A percentile compares a stretch with the other conserved stretches of the same genome.
Conservation (phyloP, 2,329 filamentous ascomycete genomes). For the Fusarium sp. region DNA sequence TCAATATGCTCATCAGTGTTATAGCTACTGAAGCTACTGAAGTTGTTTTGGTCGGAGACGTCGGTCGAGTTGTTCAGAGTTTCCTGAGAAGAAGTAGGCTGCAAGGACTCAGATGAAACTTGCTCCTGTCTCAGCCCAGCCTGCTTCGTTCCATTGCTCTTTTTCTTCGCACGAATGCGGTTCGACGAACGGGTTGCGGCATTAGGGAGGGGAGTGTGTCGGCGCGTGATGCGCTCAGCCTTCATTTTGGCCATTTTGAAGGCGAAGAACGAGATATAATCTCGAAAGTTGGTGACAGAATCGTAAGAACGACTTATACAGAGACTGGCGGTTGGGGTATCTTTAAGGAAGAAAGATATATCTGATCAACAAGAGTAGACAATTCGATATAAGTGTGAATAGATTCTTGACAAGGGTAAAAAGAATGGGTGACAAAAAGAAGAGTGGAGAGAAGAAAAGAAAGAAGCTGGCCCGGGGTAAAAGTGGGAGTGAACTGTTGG, state of each 20-base stretch:
- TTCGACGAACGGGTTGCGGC: background rate
- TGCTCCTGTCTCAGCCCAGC: background rate
- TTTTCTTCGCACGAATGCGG: background rate
- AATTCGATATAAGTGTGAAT: slow-evolving; percentile 14
- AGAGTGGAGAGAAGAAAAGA: slow-evolving; percentile 6
- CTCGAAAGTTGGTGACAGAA: background rate
- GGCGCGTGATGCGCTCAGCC: background rate
- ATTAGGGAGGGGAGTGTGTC: background rate
- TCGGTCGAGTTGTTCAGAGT: background rate
- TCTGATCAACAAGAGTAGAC: background rate
- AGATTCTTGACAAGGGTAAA: background rate
- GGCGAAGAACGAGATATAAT: background rate
- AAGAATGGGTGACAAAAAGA: slow-evolving; percentile 9
- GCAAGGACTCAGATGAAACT: background rate
- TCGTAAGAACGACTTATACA: slow-evolving; percentile 11
- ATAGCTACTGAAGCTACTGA: slow-evolving; percentile 6
- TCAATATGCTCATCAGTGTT: slow-evolving; percentile 1
- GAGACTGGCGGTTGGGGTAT: slow-evolving; percentile 3
- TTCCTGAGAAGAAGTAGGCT: background rate
- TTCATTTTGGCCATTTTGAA: slow-evolving; percentile 21
- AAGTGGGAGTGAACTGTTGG: background rate
- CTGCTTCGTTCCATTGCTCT: background rate
- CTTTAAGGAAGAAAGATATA: background rate
- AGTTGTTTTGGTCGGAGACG: background rate
- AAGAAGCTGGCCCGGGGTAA: background rate